A percentile compares a stretch with the other conserved stretches of the same genome.
Evolutionary conservation across 495 filamentous ascomycete species (phyloP).

Genomic region (Clohesyomyces aquaticus): DNA sequence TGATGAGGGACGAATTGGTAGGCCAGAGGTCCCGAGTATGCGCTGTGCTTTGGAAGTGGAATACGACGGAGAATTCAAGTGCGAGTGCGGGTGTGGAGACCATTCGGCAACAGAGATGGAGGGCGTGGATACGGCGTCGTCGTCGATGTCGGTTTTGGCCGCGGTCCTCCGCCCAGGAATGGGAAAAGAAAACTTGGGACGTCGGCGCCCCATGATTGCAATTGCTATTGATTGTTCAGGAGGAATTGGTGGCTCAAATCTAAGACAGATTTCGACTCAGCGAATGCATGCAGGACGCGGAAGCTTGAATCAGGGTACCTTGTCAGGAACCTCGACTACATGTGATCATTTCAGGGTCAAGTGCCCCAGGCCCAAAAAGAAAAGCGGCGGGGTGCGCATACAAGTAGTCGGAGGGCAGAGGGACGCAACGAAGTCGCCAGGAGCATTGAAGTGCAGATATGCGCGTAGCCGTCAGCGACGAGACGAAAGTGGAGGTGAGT

Average conservation of each 20-base stretch:
- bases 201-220: slow-evolving; percentile 35
- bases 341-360: slow-evolving; percentile 17
- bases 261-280: slow-evolving; percentile 27
- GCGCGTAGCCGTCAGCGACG: neutral
- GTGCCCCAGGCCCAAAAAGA: slow-evolving; percentile 13
- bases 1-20: slow-evolving; percentile 21
- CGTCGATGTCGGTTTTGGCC: slow-evolving; percentile 16
- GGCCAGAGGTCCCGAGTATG: slow-evolving; percentile 28
- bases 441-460: slow-evolving; percentile 23
- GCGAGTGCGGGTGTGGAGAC: slow-evolving; percentile 30
- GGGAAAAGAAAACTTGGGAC: slow-evolving; percentile 41
- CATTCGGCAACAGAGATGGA: slow-evolving; percentile 27
- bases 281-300: slow-evolving; percentile 16
- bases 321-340: slow-evolving; percentile 13
- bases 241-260: slow-evolving; percentile 19
- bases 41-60: slow-evolving; percentile 39
- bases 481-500: slow-evolving; percentile 1
- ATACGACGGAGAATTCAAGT: slow-evolving; percentile 14
- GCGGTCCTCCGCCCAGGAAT: slow-evolving; percentile 34
- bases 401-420: neutral
- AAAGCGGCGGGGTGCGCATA: slow-evolving; percentile 7
- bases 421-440: neutral
- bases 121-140: slow-evolving; percentile 19
- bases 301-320: slow-evolving; percentile 32
- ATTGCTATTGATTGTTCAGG: neutral